These are phyloP conservation scores for Helotiales sp. DNA, from an alignment of 2,329 filamentous ascomycete genomes.

Conservation along the genomic window DNA sequence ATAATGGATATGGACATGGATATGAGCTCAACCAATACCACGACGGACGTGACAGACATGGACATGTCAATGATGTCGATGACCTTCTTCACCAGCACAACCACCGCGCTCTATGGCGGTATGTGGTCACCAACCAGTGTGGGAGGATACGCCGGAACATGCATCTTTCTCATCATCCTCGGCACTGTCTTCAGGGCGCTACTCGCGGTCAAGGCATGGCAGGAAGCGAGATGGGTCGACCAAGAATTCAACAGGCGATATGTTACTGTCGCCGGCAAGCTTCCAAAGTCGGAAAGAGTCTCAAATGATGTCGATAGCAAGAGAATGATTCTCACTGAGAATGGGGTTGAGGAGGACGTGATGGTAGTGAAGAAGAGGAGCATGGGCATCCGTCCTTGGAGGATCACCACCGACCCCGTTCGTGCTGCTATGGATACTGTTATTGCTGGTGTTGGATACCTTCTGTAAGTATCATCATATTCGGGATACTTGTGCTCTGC, in stretches of 20 bases:
- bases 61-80: conserved; percentile 55
- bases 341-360: conserved; percentile 80
- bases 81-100: conserved; percentile 64
- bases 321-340: conserved; percentile 66
- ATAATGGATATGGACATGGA: conserved; percentile 17
- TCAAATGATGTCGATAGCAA: conserved; percentile 55
- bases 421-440: conserved; percentile 70
- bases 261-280: conserved; percentile 66
- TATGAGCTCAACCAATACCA: conserved; percentile 15
- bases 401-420: conserved; percentile 76
- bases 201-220: conserved; percentile 68
- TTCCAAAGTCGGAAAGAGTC: conserved; percentile 37
- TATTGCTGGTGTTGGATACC: conserved; percentile 76
- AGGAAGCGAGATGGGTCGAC: conserved; percentile 66
- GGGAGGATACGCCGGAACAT: conserved; percentile 81
- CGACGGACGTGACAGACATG: conserved; percentile 42
- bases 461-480: conserved; percentile 65
- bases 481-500: conserved; percentile 2
- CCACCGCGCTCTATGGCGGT: conserved; percentile 64
- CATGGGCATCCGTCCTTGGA: conserved; percentile 65
- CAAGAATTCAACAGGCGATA: conserved; percentile 74
- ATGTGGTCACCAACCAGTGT: conserved; percentile 71
- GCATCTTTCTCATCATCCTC: conserved; percentile 85
- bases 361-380: conserved; percentile 65
- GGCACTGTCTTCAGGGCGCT: conserved; percentile 68